Evolutionary conservation across 208 protist species (phyloP).

Genomic region (Acanthamoeba sp.): DNA sequence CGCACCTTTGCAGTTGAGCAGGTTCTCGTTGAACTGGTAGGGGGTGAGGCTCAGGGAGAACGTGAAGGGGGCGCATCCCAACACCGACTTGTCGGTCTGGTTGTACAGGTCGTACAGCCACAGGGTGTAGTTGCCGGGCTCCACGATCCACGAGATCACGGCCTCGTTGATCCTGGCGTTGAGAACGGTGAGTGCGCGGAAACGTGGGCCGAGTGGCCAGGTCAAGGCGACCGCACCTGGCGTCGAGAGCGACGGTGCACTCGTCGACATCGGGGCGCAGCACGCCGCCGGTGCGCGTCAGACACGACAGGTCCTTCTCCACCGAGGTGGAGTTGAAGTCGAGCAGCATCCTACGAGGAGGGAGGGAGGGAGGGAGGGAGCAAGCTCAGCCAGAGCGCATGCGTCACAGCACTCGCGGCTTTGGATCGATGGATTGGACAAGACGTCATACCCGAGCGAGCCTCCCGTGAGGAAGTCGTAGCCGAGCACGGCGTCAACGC

Average conservation of each 20-base stretch:
- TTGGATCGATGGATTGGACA: too few relatives aligned
- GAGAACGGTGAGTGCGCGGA: too few relatives aligned
- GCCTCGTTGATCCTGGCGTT: conserved; percentile 55
- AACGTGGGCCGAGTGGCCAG: too few relatives aligned
- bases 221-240: too few relatives aligned
- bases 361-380: too few relatives aligned
- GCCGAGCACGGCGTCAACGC: conserved; percentile 33
- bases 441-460: conserved; percentile 22
- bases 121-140: conserved; percentile 50
- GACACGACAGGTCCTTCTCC: conserved; percentile 46
- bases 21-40: conserved; percentile 24
- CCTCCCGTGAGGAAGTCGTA: conserved; percentile 70
- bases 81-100: conserved; percentile 58
- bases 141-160: conserved; percentile 47
- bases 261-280: conserved; percentile 8
- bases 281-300: background rate
- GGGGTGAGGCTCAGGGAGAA: conserved; percentile 28
- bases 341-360: background rate
- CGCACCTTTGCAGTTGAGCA: conserved; percentile 67
- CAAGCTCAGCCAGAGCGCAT: background rate
- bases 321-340: conserved; percentile 29
- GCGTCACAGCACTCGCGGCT: background rate
- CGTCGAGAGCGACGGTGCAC: conserved; percentile 35
- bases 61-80: conserved; percentile 65
- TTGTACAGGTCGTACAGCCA: conserved; percentile 34